These are phyloP conservation scores for Phytophthora melonis DNA, from an alignment of 352 stramenopile genomes.

Conservation along the genomic window DNA sequence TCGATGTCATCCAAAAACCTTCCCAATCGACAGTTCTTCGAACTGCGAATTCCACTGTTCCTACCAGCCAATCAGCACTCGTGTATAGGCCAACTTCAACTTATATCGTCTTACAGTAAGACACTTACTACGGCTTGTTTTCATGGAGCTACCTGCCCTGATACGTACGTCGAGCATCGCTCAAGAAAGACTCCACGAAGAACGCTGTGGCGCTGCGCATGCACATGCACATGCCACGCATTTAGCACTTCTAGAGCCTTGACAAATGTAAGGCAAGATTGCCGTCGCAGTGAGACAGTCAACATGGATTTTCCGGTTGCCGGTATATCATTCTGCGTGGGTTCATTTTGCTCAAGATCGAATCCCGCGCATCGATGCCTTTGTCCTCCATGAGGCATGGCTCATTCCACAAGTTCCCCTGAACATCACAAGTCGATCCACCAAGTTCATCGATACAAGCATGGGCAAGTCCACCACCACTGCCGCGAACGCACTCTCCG, in stretches of 20 bases:
- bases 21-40: too few species aligned
- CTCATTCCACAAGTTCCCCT: constrained; percentile 20
- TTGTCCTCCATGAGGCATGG: neutral
- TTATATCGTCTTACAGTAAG: too few species aligned
- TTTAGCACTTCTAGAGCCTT: neutral
- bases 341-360: constrained; percentile 14
- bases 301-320: constrained; percentile 5
- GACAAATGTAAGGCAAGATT: neutral
- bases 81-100: too few species aligned
- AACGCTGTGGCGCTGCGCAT: neutral
- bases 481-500: neutral
- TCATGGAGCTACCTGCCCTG: too few species aligned
- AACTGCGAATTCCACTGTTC: too few species aligned
- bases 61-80: too few species aligned
- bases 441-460: neutral
- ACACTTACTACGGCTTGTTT: too few species aligned
- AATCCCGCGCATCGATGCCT: neutral
- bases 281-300: constrained; percentile 34
- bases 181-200: too few species aligned
- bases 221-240: neutral
- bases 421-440: constrained; percentile 1
- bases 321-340: constrained; percentile 17
- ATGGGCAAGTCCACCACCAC: constrained; percentile 33
- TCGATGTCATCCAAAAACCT: too few species aligned
- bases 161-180: too few species aligned